Percentiles rank a stretch among this genome's conserved stretches.
Evolutionary conservation across 2,329 filamentous ascomycete genomes (phyloP).

Genomic region (Pseudohalonectria lignicola): DNA sequence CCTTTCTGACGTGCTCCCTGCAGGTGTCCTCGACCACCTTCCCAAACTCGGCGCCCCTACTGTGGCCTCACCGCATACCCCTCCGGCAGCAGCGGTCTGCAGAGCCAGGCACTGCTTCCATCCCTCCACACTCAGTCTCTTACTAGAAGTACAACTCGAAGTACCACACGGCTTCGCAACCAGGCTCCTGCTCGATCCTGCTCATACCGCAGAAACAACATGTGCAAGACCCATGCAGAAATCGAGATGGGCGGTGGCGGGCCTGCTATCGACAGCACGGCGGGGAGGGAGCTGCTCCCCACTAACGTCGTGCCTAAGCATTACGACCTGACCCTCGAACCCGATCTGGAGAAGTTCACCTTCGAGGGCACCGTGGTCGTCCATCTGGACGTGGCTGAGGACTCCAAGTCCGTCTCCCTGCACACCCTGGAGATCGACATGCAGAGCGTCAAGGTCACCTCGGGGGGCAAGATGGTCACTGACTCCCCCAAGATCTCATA

Average conservation of each 20-base stretch:
- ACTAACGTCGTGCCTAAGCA: slow-evolving; percentile 86
- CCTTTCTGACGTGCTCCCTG: too few species aligned
- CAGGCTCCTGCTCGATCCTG: slow-evolving; percentile 40
- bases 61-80: too few species aligned
- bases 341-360: slow-evolving; percentile 76
- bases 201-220: slow-evolving; percentile 61
- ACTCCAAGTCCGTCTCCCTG: slow-evolving; percentile 74
- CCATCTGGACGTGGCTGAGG: slow-evolving; percentile 76
- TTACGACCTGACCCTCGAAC: slow-evolving; percentile 86
- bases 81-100: too few species aligned
- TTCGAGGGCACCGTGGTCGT: slow-evolving; percentile 79
- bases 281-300: slow-evolving; percentile 73
- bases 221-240: slow-evolving; percentile 45
- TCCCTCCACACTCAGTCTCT: too few species aligned
- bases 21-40: too few species aligned
- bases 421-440: slow-evolving; percentile 85
- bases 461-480: slow-evolving; percentile 39
- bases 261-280: slow-evolving; percentile 9
- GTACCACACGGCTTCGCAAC: neutral
- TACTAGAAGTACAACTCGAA: too few species aligned
- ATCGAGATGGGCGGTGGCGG: slow-evolving; percentile 20
- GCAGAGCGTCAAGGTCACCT: slow-evolving; percentile 57
- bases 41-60: too few species aligned
- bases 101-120: too few species aligned
- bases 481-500: slow-evolving; percentile 59